A percentile compares a stretch with the other conserved stretches of the same genome.
Evolutionary conservation across 2,329 filamentous ascomycete species (phyloP).

Genomic region (Chrysosporium queenslandicum): DNA sequence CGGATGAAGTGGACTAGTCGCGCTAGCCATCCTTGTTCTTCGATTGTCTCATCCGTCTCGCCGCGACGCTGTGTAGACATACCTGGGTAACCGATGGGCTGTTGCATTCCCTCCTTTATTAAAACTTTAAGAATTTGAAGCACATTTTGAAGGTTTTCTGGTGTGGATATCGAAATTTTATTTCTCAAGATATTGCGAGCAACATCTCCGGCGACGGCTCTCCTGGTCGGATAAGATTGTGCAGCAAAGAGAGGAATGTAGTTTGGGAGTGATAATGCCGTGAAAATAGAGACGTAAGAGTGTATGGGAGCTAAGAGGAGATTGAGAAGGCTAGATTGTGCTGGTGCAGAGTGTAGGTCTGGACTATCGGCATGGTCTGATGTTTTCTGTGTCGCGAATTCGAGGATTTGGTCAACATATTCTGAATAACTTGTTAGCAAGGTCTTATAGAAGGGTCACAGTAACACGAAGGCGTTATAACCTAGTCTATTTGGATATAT

Average conservation of each 20-base stretch:
- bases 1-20: conserved; percentile 81
- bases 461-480: conserved; percentile 15
- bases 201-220: conserved; percentile 84
- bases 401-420: conserved; percentile 88
- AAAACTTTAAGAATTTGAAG: conserved; percentile 80
- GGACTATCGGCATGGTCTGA: conserved; percentile 84
- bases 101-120: conserved; percentile 83
- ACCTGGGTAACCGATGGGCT: conserved; percentile 73
- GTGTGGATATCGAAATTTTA: conserved; percentile 65
- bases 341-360: conserved; percentile 79
- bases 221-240: conserved; percentile 83
- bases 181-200: conserved; percentile 72
- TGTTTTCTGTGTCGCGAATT: conserved; percentile 79
- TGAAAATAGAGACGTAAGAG: conserved; percentile 87
- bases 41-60: conserved; percentile 94
- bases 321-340: conserved; percentile 79
- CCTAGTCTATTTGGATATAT: conserved; percentile 78
- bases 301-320: conserved; percentile 85
- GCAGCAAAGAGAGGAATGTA: conserved; percentile 83
- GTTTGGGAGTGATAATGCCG: conserved; percentile 82
- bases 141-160: conserved; percentile 75
- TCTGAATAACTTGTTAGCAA: conserved; percentile 39
- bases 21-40: conserved; percentile 95
- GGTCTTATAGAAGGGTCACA: neutral
- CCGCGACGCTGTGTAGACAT: conserved; percentile 61